A percentile compares a stretch with the other conserved stretches of the same genome.
These are phyloP conservation scores for Triangularia setosa DNA, from an alignment of 2,329 filamentous ascomycete species.

Conservation along the genomic window DNA sequence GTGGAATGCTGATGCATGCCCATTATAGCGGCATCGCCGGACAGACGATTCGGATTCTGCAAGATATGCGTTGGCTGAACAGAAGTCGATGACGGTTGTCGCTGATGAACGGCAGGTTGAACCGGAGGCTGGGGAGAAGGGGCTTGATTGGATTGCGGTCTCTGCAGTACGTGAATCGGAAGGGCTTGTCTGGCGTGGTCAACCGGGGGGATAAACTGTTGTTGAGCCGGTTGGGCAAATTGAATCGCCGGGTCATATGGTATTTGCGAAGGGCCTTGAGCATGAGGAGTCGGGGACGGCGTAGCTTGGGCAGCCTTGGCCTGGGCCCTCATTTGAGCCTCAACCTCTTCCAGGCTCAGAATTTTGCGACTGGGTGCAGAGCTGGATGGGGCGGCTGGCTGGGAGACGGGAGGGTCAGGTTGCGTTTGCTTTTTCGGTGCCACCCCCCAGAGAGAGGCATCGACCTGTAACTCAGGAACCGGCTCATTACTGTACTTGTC, in stretches of 20 bases:
- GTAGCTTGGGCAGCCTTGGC: conserved; percentile 46
- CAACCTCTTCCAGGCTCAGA: conserved; percentile 95
- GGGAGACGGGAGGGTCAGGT: conserved; percentile 34
- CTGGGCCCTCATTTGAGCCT: conserved; percentile 82
- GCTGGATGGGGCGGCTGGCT: conserved; percentile 29
- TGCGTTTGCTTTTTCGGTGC: conserved; percentile 53
- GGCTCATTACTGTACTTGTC: conserved; percentile 48
- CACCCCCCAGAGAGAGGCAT: conserved; percentile 88
- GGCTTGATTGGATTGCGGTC: conserved; percentile 44
- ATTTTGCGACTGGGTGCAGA: conserved; percentile 62
- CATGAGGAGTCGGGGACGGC: conserved; percentile 28
- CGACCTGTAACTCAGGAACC: conserved; percentile 71
- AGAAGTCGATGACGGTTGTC: conserved; percentile 33
- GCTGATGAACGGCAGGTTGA: conserved; percentile 29
- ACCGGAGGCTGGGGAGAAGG: conserved; percentile 33
- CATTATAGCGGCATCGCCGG: conserved; percentile 42
- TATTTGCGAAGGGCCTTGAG: conserved; percentile 30
- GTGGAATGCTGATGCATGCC: conserved; percentile 30
- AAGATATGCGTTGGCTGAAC: conserved; percentile 69
- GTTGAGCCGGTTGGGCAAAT: conserved; percentile 23
- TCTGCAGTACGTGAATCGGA: conserved; percentile 53
- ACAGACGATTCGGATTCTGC: conserved; percentile 70
- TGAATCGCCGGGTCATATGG: conserved; percentile 24
- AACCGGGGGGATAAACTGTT: conserved; percentile 17
- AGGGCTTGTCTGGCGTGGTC: conserved; percentile 26